A percentile compares a stretch with the other conserved stretches of the same genome.
Conservation (phyloP, 768 basidiomycete genomes). For the Phanerodontia chrysosporium region DNA sequence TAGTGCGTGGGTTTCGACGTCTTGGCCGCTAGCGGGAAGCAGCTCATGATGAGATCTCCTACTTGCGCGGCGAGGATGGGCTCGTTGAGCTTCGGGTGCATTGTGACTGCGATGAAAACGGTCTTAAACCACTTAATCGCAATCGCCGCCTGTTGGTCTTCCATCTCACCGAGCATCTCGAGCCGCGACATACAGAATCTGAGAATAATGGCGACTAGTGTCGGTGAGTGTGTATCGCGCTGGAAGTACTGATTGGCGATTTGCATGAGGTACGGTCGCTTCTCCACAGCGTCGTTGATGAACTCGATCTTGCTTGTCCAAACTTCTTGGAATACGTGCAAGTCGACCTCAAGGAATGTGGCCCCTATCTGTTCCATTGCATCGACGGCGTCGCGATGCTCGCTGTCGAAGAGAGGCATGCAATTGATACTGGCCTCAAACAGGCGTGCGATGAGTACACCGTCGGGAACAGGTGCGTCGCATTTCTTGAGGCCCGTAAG, state of each 20-base stretch:
- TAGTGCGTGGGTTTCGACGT: conserved; percentile 89
- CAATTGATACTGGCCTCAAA: conserved; percentile 83
- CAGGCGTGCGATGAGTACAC: conserved; percentile 79
- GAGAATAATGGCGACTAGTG: conserved; percentile 85
- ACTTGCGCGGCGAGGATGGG: conserved; percentile 91
- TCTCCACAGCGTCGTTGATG: conserved; percentile 77
- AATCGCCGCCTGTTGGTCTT: conserved; percentile 75
- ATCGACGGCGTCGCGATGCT: conserved; percentile 66
- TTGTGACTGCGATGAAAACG: conserved; percentile 83
- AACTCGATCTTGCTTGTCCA: conserved; percentile 92
- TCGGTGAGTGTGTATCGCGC: conserved; percentile 72
- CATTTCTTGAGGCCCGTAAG: conserved; percentile 74
- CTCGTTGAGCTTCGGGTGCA: conserved; percentile 75
- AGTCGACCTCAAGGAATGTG: conserved; percentile 77
- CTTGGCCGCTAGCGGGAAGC: conserved; percentile 90
- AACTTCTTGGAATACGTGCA: conserved; percentile 93
- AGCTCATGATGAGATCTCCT: conserved; percentile 91
- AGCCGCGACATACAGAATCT: conserved; percentile 81
- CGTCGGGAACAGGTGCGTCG: conserved; percentile 76
- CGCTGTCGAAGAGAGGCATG: conserved; percentile 73
- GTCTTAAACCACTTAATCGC: conserved; percentile 93
- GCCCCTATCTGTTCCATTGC: conserved; percentile 78
- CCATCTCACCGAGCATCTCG: conserved; percentile 78
- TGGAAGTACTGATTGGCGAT: conserved; percentile 81
- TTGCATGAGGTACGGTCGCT: conserved; percentile 74